Conservation (phyloP, 2,329 filamentous ascomycete species). For the Cadophora malorum region DNA sequence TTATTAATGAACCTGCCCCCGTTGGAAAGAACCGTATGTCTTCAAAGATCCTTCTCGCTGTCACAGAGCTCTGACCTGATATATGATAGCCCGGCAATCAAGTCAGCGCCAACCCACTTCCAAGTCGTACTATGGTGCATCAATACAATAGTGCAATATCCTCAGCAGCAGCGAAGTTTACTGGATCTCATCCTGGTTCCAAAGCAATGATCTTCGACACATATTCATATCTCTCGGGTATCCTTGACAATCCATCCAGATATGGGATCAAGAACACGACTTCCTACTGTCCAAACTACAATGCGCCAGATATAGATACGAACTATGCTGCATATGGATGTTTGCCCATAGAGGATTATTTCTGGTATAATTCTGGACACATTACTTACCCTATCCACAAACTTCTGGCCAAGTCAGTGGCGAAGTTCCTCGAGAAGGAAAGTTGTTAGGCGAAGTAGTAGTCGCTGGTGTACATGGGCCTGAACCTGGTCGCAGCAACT, state of each 20-base stretch:
- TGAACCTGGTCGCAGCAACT: too few relatives aligned
- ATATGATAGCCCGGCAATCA: constrained; percentile 22
- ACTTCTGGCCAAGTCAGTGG: constrained; percentile 45
- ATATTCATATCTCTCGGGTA: constrained; percentile 49
- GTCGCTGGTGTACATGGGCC: background rate
- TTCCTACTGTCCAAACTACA: constrained; percentile 51
- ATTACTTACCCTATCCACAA: constrained; percentile 51
- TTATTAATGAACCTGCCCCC: constrained; percentile 60
- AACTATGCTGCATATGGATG: constrained; percentile 55
- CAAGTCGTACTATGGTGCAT: constrained; percentile 54
- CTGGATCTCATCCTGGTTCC: constrained; percentile 42
- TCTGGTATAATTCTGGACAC: constrained; percentile 57
- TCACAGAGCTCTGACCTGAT: background rate
- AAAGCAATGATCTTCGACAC: constrained; percentile 53
- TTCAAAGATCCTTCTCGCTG: background rate
- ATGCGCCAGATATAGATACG: constrained; percentile 52
- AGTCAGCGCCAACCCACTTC: constrained; percentile 44
- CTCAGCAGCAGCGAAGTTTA: constrained; percentile 29
- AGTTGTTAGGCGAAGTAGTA: background rate
- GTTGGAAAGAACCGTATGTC: constrained; percentile 50
- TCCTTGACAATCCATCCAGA: constrained; percentile 50
- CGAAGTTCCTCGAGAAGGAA: constrained; percentile 32
- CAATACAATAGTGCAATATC: constrained; percentile 52
- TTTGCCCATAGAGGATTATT: constrained; percentile 51
- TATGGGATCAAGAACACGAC: constrained; percentile 56